Evolutionary conservation across 2,329 filamentous ascomycete genomes (phyloP).

Genomic region (Fusarium verrucosum): DNA sequence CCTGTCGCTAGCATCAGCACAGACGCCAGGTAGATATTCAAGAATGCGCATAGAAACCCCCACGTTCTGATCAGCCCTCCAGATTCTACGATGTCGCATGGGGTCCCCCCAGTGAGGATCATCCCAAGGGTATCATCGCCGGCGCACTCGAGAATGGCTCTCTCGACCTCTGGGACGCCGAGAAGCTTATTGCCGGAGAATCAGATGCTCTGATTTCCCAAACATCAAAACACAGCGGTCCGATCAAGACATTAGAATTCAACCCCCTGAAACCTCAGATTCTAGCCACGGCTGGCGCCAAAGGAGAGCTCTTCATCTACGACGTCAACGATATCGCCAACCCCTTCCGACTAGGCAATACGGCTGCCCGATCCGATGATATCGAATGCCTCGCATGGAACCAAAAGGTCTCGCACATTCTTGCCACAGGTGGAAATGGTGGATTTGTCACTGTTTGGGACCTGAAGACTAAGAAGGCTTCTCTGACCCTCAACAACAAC

Average conservation of each 20-base stretch:
- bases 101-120: conserved; percentile 81
- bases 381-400: conserved; percentile 99
- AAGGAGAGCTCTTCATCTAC: conserved; percentile 96
- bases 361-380: conserved; percentile 89
- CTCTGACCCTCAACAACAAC: conserved; percentile 93
- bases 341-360: conserved; percentile 87
- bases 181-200: conserved; percentile 66
- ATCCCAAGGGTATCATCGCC: conserved; percentile 88
- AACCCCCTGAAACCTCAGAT: conserved; percentile 93
- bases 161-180: conserved; percentile 92
- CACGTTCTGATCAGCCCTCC: conserved; percentile 31
- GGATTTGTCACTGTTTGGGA: conserved; percentile 99
- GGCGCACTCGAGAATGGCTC: conserved; percentile 95
- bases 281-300: conserved; percentile 89
- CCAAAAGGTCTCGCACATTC: conserved; percentile 94
- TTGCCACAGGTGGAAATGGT: conserved; percentile 91
- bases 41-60: conserved; percentile 12
- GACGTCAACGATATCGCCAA: conserved; percentile 90
- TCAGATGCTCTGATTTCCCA: conserved; percentile 83
- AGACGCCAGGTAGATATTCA: conserved; percentile 78
- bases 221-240: conserved; percentile 88
- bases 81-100: conserved; percentile 98
- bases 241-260: conserved; percentile 96
- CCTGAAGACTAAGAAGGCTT: conserved; percentile 97
- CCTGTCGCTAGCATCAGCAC: conserved; percentile 84